These are phyloP conservation scores for Polytrichum formosum DNA, from an alignment of 225 moss, liverwort and hornwort species.

Conservation along the genomic window DNA sequence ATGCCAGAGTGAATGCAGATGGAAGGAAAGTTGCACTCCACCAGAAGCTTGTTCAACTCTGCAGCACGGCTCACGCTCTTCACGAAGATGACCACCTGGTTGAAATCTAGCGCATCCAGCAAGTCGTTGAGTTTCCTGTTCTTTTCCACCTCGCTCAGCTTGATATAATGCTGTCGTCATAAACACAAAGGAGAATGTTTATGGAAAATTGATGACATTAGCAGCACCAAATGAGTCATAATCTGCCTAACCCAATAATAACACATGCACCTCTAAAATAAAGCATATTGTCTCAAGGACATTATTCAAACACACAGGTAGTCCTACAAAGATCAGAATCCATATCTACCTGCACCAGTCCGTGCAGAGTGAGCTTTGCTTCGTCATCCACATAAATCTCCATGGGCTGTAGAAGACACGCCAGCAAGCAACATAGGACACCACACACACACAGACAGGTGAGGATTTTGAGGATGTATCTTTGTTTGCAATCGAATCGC, in stretches of 20 bases:
- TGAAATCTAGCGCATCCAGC: conserved; percentile 96
- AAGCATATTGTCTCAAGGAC: too few relatives aligned
- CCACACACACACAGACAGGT: conserved; percentile 77
- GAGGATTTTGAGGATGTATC: conserved; percentile 69
- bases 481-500: conserved; percentile 39
- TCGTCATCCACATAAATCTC: conserved; percentile 99
- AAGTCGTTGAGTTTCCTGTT: conserved; percentile 95
- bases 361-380: conserved; percentile 94
- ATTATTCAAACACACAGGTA: too few relatives aligned
- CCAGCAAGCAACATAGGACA: conserved; percentile 75
- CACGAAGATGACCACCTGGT: conserved; percentile 96
- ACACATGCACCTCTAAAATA: too few relatives aligned
- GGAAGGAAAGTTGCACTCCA: conserved; percentile 98
- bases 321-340: not conserved
- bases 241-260: too few relatives aligned
- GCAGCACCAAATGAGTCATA: too few relatives aligned
- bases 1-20: conserved; percentile 98
- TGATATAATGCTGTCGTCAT: conserved; percentile 80
- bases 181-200: too few relatives aligned
- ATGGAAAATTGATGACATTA: too few relatives aligned
- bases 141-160: conserved; percentile 97
- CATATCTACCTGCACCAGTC: conserved; percentile 76
- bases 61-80: conserved; percentile 97
- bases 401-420: conserved; percentile 90
- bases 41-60: conserved; percentile 87